Conservation (phyloP, 306 rosid genomes). For the Rubus parviflorus region DNA sequence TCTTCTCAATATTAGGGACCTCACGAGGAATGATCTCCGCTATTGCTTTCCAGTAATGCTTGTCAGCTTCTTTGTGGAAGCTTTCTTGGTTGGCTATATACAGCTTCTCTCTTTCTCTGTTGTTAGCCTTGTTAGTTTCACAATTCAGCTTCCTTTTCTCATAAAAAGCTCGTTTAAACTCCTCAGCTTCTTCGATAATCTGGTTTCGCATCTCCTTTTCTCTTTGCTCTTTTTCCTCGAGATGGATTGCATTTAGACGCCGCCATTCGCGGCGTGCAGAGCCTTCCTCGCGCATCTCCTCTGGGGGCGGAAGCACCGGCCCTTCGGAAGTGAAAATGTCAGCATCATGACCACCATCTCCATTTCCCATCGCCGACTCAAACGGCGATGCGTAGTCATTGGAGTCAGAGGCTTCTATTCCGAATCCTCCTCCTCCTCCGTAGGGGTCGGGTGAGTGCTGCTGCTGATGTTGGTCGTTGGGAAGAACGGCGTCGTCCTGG, state of each 20-base stretch:
- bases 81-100: slow-evolving; percentile 75
- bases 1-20: slow-evolving; percentile 90
- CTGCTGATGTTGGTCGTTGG: neutral
- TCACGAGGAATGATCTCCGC: slow-evolving; percentile 86
- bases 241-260: slow-evolving; percentile 66
- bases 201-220: slow-evolving; percentile 85
- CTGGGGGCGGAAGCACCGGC: slow-evolving; percentile 65
- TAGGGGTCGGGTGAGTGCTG: slow-evolving; percentile 37
- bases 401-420: slow-evolving; percentile 30
- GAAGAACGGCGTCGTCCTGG: slow-evolving; percentile 27
- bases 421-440: slow-evolving; percentile 35
- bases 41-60: slow-evolving; percentile 93
- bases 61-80: slow-evolving; percentile 94
- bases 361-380: slow-evolving; percentile 26
- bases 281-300: slow-evolving; percentile 78
- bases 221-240: slow-evolving; percentile 80
- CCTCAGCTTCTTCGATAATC: slow-evolving; percentile 88
- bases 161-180: slow-evolving; percentile 63
- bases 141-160: slow-evolving; percentile 76
- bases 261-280: slow-evolving; percentile 84
- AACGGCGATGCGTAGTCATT: slow-evolving; percentile 61
- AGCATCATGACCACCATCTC: neutral
- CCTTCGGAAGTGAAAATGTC: slow-evolving; percentile 46
- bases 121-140: slow-evolving; percentile 63
- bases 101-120: slow-evolving; percentile 85